Evolutionary conservation across 768 basidiomycete species (phyloP), one percentile per base, ranked within the genome.

Genomic region (Podaxis sp.): DNA sequence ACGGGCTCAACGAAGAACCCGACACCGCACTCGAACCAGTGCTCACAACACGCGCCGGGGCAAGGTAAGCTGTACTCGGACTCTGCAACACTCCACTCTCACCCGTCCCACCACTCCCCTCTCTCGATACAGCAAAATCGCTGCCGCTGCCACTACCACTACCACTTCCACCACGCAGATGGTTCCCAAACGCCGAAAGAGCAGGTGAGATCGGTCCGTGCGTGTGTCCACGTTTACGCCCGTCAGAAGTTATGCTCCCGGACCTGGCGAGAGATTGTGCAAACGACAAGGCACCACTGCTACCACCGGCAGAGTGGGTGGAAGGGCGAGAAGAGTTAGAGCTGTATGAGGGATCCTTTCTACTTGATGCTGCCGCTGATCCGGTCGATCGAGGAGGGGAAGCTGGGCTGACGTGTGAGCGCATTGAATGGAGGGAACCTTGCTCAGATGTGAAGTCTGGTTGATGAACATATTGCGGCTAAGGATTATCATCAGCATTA

Each of bases 351-450:
- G 76, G 72, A 27, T 80, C 79, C 7, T 75, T 76, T 5, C 59
- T 60, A 11, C 78, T 73, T 2, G 85, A 82, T 6, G 79, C 73
- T 5, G 85, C 77, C 8, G 79, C 82, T 7, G 88, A 88, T 50
- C 83, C 82, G 25, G 81, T 76, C 0, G 85, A 83, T 50, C 79
- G 78, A 1, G 80, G 74, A 15, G 66, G 64, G 15, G 74, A 69
- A 0, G 86, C 84, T 66, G 59, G 38, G 15, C 77, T 79, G 19
- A 87, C 71, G 58, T 83, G 82, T 0, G 87, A 86, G 22, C 77
- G 79, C 77, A 84, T 80, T 0, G 89, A 90, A 66, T 87, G 82
- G 11, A 91, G 71, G 0, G 90, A 91, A 25, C 82, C 86, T 66
- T 81, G 80, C 66, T 90, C 86, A 24, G 89, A 87, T n/a, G 71